These are phyloP conservation scores for Osmanthus fragrans DNA, from an alignment of 257 asterid species.

Conservation along the genomic window DNA sequence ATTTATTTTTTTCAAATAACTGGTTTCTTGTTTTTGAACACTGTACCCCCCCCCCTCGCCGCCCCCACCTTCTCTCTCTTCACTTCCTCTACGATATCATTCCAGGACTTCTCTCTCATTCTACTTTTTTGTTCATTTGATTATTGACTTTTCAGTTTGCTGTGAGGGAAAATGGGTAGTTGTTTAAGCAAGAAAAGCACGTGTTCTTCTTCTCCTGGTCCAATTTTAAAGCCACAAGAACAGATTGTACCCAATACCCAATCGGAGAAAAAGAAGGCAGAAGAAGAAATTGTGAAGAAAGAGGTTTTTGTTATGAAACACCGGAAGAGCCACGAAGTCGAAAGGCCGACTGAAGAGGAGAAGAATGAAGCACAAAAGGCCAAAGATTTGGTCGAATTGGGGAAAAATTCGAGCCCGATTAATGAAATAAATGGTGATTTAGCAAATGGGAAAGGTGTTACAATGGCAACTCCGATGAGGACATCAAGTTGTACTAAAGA, in stretches of 20 bases:
- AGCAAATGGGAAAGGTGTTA: conserved; percentile 24
- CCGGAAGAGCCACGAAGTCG: conserved; percentile 71
- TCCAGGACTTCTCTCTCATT: background rate
- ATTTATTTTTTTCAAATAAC: conserved; percentile 16
- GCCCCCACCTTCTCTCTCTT: conserved; percentile 17
- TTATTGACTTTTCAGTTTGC: background rate
- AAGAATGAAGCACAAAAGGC: conserved; percentile 36
- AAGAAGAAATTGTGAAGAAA: conserved; percentile 58
- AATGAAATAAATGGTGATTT: background rate
- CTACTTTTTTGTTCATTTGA: background rate
- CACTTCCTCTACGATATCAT: conserved; percentile 20
- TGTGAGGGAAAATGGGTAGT: conserved; percentile 60
- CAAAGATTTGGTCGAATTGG: conserved; percentile 11
- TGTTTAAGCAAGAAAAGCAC: conserved; percentile 89
- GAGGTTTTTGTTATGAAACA: conserved; percentile 75
- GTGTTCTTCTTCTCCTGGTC: conserved; percentile 32
- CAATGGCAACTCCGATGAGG: conserved; percentile 40
- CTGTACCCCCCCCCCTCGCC: conserved; percentile 35
- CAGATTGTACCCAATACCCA: conserved; percentile 38
- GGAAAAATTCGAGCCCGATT: background rate
- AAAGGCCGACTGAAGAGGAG: conserved; percentile 55
- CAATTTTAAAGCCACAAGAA: conserved; percentile 38
- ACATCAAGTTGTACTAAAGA: conserved; percentile 93
- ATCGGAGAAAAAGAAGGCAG: conserved; percentile 42
- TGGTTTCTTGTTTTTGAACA: conserved; percentile 68